Evolutionary conservation across 2,329 filamentous ascomycete genomes (phyloP).

Genomic region (Neofusicoccum parvum): DNA sequence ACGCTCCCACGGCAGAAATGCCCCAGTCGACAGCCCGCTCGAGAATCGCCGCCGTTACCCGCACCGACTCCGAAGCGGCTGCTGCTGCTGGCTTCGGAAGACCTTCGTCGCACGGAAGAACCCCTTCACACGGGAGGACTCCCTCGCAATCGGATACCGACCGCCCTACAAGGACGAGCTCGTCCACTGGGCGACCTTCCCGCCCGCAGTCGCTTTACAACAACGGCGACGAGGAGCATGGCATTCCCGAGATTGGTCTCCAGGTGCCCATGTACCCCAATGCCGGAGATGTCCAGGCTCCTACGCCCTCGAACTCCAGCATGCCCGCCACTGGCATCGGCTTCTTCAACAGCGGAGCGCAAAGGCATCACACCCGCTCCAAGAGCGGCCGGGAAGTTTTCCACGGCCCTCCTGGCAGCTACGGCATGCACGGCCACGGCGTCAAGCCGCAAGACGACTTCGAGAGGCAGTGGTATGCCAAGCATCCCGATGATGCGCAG

Average conservation of each 20-base stretch:
- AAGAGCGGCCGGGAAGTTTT: conserved; percentile 71
- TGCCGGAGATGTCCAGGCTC: conserved; percentile 93
- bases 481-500: conserved; percentile 77
- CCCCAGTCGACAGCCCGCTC: conserved; percentile 80
- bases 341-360: conserved; percentile 57
- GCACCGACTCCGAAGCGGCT: conserved; percentile 86
- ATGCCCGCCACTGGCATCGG: conserved; percentile 49
- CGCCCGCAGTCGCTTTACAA: conserved; percentile 59
- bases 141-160: conserved; percentile 32
- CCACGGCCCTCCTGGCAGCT: conserved; percentile 80
- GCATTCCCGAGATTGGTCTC: conserved; percentile 88
- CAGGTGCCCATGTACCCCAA: conserved; percentile 92
- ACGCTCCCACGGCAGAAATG: conserved; percentile 86
- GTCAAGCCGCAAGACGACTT: conserved; percentile 75
- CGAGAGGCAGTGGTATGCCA: conserved; percentile 89
- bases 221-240: conserved; percentile 70
- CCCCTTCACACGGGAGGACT: conserved; percentile 39
- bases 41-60: conserved; percentile 79
- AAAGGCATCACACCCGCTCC: conserved; percentile 65
- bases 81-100: conserved; percentile 83
- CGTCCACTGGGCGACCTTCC: conserved; percentile 35
- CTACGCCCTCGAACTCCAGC: conserved; percentile 68
- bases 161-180: conserved; percentile 25
- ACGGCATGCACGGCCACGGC: conserved; percentile 85
- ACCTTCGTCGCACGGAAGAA: conserved; percentile 34